phyloP scores from a whole-genome alignment of 495 filamentous ascomycete species.

The Hypoxylon cercidicola region DNA sequence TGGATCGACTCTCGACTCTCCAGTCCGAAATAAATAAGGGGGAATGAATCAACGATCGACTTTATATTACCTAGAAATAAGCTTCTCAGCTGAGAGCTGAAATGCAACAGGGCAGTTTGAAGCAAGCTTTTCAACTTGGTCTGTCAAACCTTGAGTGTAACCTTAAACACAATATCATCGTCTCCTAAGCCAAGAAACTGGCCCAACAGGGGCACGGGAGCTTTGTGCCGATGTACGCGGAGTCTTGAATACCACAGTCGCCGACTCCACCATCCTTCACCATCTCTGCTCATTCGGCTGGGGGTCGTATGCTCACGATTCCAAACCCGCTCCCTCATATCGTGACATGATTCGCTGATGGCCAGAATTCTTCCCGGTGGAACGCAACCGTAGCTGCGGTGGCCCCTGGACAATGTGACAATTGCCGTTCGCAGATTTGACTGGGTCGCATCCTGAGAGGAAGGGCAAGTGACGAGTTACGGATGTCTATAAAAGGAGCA shows the following conservation, averaged over 20 bases:
- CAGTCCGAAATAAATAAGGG: too few species aligned
- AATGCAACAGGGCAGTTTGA: not conserved
- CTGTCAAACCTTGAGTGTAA: not conserved
- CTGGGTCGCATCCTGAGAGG: not conserved
- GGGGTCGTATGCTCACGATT: not conserved
- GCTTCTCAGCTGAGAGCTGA: too few species aligned
- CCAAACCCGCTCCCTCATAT: not conserved
- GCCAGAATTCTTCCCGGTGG: not conserved
- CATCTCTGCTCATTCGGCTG: too few species aligned
- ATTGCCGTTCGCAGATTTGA: not conserved
- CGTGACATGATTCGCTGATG: not conserved
- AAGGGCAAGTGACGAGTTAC: not conserved
- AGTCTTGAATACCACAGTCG: not conserved
- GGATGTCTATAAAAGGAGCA: constrained; percentile 2
- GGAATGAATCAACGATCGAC: too few species aligned
- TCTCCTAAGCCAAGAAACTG: not conserved
- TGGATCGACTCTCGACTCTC: too few species aligned
- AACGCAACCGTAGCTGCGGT: not conserved
- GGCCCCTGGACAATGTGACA: not conserved
- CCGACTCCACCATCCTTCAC: not conserved
- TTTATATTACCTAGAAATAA: too few species aligned
- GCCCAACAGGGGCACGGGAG: not conserved
- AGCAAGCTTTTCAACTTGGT: not conserved
- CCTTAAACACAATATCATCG: not conserved
- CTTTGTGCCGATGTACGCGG: not conserved